phyloP scores from a whole-genome alignment of 345 rosid genomes.

The Eucalyptus regnans region DNA sequence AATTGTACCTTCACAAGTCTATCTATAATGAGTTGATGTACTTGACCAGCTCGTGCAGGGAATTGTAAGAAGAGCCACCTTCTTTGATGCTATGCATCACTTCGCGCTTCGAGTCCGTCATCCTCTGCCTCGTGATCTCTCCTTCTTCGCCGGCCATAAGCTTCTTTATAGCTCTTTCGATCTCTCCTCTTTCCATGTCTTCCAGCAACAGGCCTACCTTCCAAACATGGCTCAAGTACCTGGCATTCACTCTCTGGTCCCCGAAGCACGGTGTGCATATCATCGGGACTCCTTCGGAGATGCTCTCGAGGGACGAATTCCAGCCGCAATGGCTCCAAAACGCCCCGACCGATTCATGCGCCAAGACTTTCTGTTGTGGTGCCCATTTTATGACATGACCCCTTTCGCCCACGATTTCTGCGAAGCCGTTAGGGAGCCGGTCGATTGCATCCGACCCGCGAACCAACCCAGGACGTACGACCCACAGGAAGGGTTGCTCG shows the following conservation, averaged over 20 bases:
- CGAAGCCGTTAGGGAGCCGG: neutral
- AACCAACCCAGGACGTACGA: conserved; percentile 8
- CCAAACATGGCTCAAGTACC: conserved; percentile 12
- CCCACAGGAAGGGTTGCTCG: conserved; percentile 18
- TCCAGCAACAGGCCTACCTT: conserved; percentile 7
- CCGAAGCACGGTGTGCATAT: conserved; percentile 20
- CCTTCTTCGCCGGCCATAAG: conserved; percentile 12
- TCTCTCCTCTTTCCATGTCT: conserved; percentile 5
- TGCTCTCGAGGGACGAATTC: conserved; percentile 28
- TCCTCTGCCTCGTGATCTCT: conserved; percentile 1
- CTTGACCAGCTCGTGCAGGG: neutral
- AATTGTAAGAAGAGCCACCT: conserved; percentile 6
- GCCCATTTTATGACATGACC: conserved; percentile 25
- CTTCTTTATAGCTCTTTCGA: neutral
- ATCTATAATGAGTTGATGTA: neutral
- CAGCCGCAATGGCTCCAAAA: conserved; percentile 36
- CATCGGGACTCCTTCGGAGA: conserved; percentile 27
- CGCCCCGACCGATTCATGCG: conserved; percentile 17
- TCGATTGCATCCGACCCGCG: conserved; percentile 4
- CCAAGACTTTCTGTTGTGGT: conserved; percentile 20
- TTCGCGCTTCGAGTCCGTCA: conserved; percentile 1
- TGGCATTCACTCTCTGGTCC: conserved; percentile 17
- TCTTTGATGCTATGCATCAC: neutral
- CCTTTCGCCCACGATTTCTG: neutral
- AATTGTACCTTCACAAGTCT: neutral